These are phyloP conservation scores for Beauveria sp. DNA, from an alignment of 2,329 filamentous ascomycete genomes.

Conservation along the genomic window DNA sequence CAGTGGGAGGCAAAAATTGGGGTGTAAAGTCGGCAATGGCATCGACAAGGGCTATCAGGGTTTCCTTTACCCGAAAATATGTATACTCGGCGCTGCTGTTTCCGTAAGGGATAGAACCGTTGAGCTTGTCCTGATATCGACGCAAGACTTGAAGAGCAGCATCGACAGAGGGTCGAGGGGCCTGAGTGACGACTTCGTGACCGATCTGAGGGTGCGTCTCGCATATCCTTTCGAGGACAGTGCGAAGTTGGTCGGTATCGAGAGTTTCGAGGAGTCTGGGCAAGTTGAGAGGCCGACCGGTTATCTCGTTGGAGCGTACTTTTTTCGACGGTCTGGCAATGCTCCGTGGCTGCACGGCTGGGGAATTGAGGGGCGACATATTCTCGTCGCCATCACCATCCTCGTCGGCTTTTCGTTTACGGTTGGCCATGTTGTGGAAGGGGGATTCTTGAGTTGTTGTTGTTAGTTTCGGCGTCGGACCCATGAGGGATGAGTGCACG, in stretches of 20 bases:
- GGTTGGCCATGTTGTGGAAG: constrained; percentile 45
- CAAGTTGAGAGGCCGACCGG: constrained; percentile 47
- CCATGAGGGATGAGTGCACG: background rate
- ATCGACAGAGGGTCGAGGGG: constrained; percentile 77
- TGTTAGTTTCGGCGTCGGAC: background rate
- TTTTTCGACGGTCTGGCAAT: constrained; percentile 62
- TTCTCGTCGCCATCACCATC: constrained; percentile 81
- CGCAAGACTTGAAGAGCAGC: constrained; percentile 73
- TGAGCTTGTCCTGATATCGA: constrained; percentile 73
- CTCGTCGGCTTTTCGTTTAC: constrained; percentile 82
- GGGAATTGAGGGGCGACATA: constrained; percentile 77
- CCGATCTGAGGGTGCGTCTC: constrained; percentile 81
- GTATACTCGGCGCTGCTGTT: constrained; percentile 84
- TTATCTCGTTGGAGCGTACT: constrained; percentile 55
- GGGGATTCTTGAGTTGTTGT: constrained; percentile 30
- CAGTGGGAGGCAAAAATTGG: constrained; percentile 88
- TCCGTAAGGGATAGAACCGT: constrained; percentile 76
- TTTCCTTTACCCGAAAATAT: constrained; percentile 84
- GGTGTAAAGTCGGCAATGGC: constrained; percentile 91
- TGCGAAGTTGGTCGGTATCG: constrained; percentile 74
- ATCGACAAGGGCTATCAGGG: constrained; percentile 73
- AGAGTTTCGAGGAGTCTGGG: constrained; percentile 88
- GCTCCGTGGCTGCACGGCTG: constrained; percentile 62
- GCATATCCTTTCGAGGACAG: constrained; percentile 84
- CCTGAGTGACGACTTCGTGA: constrained; percentile 73